These are phyloP conservation scores for Rhizophora mangle DNA, from an alignment of 345 rosid genomes.

Conservation along the genomic window DNA sequence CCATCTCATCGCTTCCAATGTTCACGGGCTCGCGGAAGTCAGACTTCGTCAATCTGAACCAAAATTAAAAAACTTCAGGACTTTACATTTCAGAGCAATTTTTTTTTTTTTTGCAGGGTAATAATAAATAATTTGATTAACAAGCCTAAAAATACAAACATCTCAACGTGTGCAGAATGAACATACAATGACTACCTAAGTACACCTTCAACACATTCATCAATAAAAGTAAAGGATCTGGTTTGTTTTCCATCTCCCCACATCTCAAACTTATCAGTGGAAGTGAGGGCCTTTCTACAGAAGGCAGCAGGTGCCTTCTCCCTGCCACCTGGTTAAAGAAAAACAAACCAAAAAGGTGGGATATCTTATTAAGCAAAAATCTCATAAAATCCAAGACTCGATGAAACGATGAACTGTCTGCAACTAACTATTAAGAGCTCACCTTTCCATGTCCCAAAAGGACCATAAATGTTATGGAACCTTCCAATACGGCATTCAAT, in stretches of 20 bases:
- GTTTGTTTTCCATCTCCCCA: constrained; percentile 99
- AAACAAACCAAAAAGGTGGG: constrained; percentile 5
- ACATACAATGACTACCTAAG: constrained; percentile 50
- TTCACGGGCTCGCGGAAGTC: constrained; percentile 98
- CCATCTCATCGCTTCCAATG: constrained; percentile 99
- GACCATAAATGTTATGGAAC: constrained; percentile 98
- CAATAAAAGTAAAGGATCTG: constrained; percentile 96
- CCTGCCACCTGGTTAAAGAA: constrained; percentile 68
- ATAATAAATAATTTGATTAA: background rate
- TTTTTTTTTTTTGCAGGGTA: background rate
- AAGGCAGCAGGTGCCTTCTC: constrained; percentile 99
- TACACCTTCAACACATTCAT: constrained; percentile 98
- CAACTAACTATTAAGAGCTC: constrained; percentile 7
- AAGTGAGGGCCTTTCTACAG: constrained; percentile 86
- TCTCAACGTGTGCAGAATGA: background rate
- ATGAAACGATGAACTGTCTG: background rate
- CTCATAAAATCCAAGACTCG: background rate
- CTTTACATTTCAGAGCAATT: too few species aligned
- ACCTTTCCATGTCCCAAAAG: constrained; percentile 99
- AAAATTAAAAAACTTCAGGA: background rate
- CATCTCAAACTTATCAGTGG: constrained; percentile 91
- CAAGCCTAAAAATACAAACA: background rate
- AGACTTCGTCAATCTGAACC: constrained; percentile 78
- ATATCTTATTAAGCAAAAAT: background rate
- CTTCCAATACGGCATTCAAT: constrained; percentile 94